phyloP scores from a whole-genome alignment of 192 early-diverging fungal species.

The Coemansia sp. region DNA sequence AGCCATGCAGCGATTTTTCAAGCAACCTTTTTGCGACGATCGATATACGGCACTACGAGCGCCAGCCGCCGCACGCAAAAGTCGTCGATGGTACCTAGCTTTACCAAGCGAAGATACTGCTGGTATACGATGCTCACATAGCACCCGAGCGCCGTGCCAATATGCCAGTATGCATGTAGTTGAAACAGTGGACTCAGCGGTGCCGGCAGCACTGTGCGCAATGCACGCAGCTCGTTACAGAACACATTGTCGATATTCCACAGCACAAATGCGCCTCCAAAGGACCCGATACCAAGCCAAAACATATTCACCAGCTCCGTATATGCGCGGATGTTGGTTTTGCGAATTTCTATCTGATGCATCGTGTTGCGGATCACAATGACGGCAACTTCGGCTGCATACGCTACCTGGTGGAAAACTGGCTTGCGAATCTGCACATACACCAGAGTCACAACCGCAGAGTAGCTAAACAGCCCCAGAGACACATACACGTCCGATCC shows the following conservation, averaged over 20 bases:
- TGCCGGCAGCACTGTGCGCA: constrained; percentile 51
- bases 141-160: constrained; percentile 59
- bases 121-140: constrained; percentile 58
- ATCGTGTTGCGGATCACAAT: constrained; percentile 53
- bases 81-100: constrained; percentile 40
- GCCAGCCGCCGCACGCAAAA: constrained; percentile 37
- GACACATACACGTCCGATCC: constrained; percentile 47
- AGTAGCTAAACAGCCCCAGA: constrained; percentile 55
- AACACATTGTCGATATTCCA: constrained; percentile 82
- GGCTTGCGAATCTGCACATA: constrained; percentile 69
- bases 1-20: constrained; percentile 2
- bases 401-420: constrained; percentile 67
- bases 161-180: constrained; percentile 70
- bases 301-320: constrained; percentile 38
- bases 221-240: constrained; percentile 58
- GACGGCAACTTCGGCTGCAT: constrained; percentile 56
- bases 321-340: constrained; percentile 39
- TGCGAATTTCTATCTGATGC: constrained; percentile 43
- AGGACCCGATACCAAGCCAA: constrained; percentile 37
- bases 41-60: constrained; percentile 50
- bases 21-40: constrained; percentile 9
- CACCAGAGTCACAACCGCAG: constrained; percentile 53
- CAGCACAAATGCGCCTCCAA: constrained; percentile 59
- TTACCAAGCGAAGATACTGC: constrained; percentile 57
- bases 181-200: constrained; percentile 57